phyloP scores from a whole-genome alignment of 2,329 filamentous ascomycete genomes.

The Teratosphaeria destructans region DNA sequence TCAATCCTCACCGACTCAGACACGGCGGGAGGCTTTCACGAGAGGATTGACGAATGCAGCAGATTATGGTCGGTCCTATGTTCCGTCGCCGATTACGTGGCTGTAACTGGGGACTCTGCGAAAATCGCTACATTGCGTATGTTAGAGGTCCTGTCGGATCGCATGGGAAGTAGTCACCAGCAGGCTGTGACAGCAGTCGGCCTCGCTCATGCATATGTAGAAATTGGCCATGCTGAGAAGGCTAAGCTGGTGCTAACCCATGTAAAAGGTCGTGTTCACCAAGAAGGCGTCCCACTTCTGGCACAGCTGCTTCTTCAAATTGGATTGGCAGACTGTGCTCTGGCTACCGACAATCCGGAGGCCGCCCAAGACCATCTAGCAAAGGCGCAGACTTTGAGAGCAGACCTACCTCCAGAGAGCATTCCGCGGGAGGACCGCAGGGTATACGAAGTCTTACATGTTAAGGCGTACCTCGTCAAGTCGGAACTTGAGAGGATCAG shows the following conservation, averaged over 20 bases:
- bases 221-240: constrained; percentile 50
- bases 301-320: constrained; percentile 33
- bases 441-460: constrained; percentile 15
- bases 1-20: constrained; percentile 35
- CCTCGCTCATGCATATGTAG: constrained; percentile 46
- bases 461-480: constrained; percentile 19
- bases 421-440: constrained; percentile 12
- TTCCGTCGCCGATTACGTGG: constrained; percentile 46
- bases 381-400: constrained; percentile 9
- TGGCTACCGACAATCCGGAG: constrained; percentile 13
- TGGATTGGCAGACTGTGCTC: constrained; percentile 11
- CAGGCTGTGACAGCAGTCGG: constrained; percentile 7
- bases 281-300: constrained; percentile 32
- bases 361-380: constrained; percentile 9
- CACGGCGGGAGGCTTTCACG: constrained; percentile 37
- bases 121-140: constrained; percentile 8
- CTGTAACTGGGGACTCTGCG: constrained; percentile 45
- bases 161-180: background rate
- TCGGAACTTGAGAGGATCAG: constrained; percentile 12
- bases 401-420: constrained; percentile 7
- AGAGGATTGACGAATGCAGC: background rate
- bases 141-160: constrained; percentile 2
- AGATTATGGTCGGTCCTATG: constrained; percentile 35
- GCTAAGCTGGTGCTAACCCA: constrained; percentile 48
- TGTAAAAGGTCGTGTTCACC: constrained; percentile 41